These are phyloP conservation scores for Cadophora gregata DNA, from an alignment of 2,329 filamentous ascomycete species.

Conservation along the genomic window DNA sequence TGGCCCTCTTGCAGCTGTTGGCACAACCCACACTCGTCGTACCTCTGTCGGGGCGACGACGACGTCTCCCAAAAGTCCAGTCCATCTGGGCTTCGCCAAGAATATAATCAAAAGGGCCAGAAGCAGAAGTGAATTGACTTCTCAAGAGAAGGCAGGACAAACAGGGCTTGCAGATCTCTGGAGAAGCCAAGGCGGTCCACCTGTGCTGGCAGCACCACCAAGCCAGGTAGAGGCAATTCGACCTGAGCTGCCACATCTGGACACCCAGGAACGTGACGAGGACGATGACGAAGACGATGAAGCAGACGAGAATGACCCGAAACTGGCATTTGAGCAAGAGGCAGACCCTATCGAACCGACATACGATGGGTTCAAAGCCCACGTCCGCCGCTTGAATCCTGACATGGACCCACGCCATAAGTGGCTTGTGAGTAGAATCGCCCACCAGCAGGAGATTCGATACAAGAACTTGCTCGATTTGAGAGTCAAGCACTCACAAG, in stretches of 20 bases:
- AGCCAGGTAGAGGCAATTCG: constrained; percentile 40
- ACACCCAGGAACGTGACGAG: constrained; percentile 50
- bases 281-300: constrained; percentile 68
- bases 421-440: constrained; percentile 80
- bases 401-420: constrained; percentile 60
- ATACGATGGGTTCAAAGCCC: constrained; percentile 75
- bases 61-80: constrained; percentile 55
- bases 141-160: constrained; percentile 42
- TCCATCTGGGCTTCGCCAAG: constrained; percentile 46
- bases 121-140: constrained; percentile 61
- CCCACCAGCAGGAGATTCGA: constrained; percentile 77
- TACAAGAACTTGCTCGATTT: constrained; percentile 78
- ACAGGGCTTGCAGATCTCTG: constrained; percentile 59
- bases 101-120: constrained; percentile 56
- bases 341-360: constrained; percentile 74
- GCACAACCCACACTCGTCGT: constrained; percentile 60
- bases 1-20: constrained; percentile 59
- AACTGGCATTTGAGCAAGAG: constrained; percentile 64
- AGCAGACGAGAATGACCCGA: constrained; percentile 65
- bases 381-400: constrained; percentile 78
- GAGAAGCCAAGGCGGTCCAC: constrained; percentile 62
- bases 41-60: constrained; percentile 62
- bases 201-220: constrained; percentile 59
- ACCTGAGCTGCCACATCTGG: constrained; percentile 29
- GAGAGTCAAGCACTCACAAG: constrained; percentile 72